Conservation (phyloP, 129 eudicot genomes). For the Flaveria brownii region DNA sequence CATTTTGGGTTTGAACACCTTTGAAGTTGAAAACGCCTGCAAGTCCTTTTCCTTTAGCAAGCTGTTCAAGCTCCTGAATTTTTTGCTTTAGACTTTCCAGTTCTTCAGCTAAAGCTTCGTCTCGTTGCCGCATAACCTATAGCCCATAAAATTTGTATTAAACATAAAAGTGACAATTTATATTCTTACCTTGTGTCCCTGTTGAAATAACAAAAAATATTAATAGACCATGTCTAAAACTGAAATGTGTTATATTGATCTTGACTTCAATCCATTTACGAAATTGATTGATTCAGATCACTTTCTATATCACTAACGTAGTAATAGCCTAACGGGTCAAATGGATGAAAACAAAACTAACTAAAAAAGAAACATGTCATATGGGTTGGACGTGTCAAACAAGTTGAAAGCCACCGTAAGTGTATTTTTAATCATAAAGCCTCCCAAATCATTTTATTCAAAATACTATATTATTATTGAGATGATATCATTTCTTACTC, state of each 20-base stretch:
- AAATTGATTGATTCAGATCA: not conserved
- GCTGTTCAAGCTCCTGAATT: constrained; percentile 71
- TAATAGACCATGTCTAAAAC: not conserved
- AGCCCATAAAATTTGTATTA: not conserved
- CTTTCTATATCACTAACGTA: not conserved
- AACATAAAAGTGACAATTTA: not conserved
- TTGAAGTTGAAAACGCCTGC: constrained; percentile 67
- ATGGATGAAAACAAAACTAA: not conserved
- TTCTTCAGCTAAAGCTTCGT: constrained; percentile 69
- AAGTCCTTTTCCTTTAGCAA: constrained; percentile 64
- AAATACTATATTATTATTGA: not conserved
- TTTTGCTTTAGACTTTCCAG: constrained; percentile 62
- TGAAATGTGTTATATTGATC: not conserved
- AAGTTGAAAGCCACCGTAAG: not conserved
- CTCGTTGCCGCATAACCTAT: constrained; percentile 68
- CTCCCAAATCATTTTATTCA: not conserved
- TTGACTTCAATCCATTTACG: constrained; percentile 2
- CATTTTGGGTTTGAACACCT: constrained; percentile 40
- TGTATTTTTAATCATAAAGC: not conserved
- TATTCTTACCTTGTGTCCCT: not conserved
- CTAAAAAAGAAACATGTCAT: not conserved
- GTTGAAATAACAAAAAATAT: not conserved
- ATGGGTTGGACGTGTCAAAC: not conserved
- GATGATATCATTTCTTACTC: not conserved
- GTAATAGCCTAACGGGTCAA: not conserved